Percentiles rank a stretch among this genome's conserved stretches.
These are phyloP conservation scores for Candida pseudoviswanathii DNA, from an alignment of 1,139 yeast species.

Conservation along the genomic window DNA sequence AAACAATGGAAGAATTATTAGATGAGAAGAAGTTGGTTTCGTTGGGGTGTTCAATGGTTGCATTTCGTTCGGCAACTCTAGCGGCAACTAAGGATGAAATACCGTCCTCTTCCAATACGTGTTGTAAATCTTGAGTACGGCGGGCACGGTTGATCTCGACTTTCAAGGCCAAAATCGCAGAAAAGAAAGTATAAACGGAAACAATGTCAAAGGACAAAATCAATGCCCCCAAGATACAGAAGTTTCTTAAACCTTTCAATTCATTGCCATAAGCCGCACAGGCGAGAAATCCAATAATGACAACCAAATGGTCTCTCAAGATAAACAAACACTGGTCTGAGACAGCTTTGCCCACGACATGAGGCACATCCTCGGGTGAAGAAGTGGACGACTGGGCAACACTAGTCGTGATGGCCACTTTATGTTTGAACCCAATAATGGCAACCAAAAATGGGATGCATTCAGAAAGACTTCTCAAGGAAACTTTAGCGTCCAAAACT, in stretches of 20 bases:
- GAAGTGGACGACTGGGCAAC: constrained; percentile 49
- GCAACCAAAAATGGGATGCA: constrained; percentile 95
- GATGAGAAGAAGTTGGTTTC: constrained; percentile 29
- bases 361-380: constrained; percentile 42
- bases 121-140: constrained; percentile 77
- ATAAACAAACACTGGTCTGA: constrained; percentile 67
- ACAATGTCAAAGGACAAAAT: constrained; percentile 74
- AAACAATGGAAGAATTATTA: constrained; percentile 46
- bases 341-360: constrained; percentile 61
- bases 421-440: constrained; percentile 89
- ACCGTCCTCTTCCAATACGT: constrained; percentile 93
- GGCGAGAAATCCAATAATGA: constrained; percentile 69
- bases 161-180: constrained; percentile 85
- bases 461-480: constrained; percentile 79
- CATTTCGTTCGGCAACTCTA: constrained; percentile 60
- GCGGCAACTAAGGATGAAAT: constrained; percentile 69
- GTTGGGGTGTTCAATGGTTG: constrained; percentile 48
- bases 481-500: constrained; percentile 55
- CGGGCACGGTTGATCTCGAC: constrained; percentile 89
- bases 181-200: constrained; percentile 78
- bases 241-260: constrained; percentile 76
- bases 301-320: constrained; percentile 78
- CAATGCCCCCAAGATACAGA: constrained; percentile 76
- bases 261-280: constrained; percentile 72
- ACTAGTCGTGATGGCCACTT: constrained; percentile 71